phyloP scores from a whole-genome alignment of 192 early-diverging fungal genomes.

The Funneliformis geosporum region DNA sequence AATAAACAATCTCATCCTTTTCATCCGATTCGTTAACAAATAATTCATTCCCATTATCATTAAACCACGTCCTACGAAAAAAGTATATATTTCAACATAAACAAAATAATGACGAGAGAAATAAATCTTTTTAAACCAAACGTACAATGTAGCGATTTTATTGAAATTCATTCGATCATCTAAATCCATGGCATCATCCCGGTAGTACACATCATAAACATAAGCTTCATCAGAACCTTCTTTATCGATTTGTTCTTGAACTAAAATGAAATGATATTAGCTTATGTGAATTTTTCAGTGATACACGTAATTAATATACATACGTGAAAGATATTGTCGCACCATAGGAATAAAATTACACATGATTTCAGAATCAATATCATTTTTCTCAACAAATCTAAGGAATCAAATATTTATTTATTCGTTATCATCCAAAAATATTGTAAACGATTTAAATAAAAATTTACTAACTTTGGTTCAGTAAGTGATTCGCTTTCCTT shows the following conservation, averaged over 20 bases:
- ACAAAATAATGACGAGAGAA: constrained; percentile 7
- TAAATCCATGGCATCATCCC: constrained; percentile 42
- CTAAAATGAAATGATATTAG: neutral
- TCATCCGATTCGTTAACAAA: constrained; percentile 45
- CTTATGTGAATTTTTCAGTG: neutral
- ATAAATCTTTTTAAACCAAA: neutral
- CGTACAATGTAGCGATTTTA: constrained; percentile 54
- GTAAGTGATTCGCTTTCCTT: constrained; percentile 47
- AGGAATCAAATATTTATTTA: neutral
- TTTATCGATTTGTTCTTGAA: constrained; percentile 20
- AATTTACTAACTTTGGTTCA: constrained; percentile 41
- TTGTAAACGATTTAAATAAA: neutral
- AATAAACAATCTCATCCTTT: constrained; percentile 39
- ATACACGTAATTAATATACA: constrained; percentile 1
- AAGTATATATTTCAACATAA: neutral
- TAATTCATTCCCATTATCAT: constrained; percentile 39
- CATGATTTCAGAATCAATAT: constrained; percentile 50
- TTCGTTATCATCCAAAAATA: neutral
- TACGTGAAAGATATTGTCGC: constrained; percentile 61
- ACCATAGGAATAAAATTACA: constrained; percentile 74
- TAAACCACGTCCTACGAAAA: constrained; percentile 48
- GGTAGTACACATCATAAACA: constrained; percentile 77
- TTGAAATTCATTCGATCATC: constrained; percentile 30
- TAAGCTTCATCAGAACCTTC: constrained; percentile 57
- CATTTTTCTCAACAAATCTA: constrained; percentile 34